Percentiles rank a stretch among this genome's conserved stretches.
Evolutionary conservation across 371 early-diverging fungal genomes (phyloP).

Genomic region (Mortierella sp.): DNA sequence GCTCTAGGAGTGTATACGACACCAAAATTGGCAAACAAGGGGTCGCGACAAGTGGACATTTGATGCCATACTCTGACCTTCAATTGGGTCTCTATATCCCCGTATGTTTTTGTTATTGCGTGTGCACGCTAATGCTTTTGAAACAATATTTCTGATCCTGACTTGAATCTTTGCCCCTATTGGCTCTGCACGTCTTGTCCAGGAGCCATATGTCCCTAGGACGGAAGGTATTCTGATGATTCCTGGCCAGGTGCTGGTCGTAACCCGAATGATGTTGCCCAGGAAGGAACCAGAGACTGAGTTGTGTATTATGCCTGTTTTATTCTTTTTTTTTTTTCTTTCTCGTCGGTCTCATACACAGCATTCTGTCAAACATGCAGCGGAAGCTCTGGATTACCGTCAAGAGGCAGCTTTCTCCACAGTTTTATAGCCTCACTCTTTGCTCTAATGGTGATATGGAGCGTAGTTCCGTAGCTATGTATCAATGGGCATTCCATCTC

Average conservation of each 20-base stretch:
- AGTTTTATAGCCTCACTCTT: not conserved
- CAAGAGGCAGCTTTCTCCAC: not conserved
- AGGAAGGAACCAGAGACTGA: too few relatives aligned
- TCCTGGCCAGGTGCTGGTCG: too few relatives aligned
- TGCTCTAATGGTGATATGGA: too few relatives aligned
- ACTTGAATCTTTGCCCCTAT: not conserved
- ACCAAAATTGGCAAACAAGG: conserved; percentile 39
- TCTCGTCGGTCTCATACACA: not conserved
- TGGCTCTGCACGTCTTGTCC: not conserved
- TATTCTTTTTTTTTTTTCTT: too few relatives aligned
- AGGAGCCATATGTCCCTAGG: conserved; percentile 47
- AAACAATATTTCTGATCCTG: not conserved
- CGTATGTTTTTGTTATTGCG: conserved; percentile 6
- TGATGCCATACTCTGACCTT: conserved; percentile 46
- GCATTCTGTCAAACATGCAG: conserved; percentile 29
- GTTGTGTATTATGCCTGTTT: too few relatives aligned
- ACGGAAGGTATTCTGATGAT: conserved; percentile 31
- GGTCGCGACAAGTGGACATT: conserved; percentile 40
- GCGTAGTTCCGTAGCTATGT: too few relatives aligned
- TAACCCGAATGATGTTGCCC: too few relatives aligned
- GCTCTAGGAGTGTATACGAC: conserved; percentile 39
- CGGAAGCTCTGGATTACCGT: not conserved
- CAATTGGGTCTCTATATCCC: conserved; percentile 46
- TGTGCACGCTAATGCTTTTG: not conserved
- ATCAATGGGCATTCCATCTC: too few relatives aligned